phyloP scores from a whole-genome alignment of 345 rosid genomes.

The Euphorbia tirucalli region DNA sequence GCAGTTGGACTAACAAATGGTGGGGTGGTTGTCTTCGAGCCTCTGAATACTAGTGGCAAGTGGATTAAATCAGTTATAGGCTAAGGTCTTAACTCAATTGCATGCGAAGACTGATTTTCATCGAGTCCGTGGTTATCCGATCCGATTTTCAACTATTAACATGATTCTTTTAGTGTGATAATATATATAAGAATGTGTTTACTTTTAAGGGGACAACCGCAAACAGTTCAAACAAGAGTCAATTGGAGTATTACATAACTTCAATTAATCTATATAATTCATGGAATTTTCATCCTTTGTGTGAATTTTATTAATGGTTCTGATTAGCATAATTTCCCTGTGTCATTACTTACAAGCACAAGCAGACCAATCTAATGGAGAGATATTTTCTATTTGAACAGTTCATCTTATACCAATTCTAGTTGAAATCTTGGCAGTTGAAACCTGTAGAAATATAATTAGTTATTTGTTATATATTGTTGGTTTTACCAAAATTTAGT shows the following conservation, averaged over 20 bases:
- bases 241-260: neutral
- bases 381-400: too few species aligned
- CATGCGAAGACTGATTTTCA: slow-evolving; percentile 9
- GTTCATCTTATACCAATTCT: too few species aligned
- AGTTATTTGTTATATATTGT: too few species aligned
- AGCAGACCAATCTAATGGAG: too few species aligned
- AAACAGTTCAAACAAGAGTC: neutral
- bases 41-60: slow-evolving; percentile 21
- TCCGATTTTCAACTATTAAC: neutral
- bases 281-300: neutral
- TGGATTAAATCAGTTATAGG: slow-evolving; percentile 17
- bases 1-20: slow-evolving; percentile 42
- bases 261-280: neutral
- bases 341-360: too few species aligned
- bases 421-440: too few species aligned
- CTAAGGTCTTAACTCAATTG: too few species aligned
- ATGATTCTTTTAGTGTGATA: neutral
- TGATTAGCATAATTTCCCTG: too few species aligned
- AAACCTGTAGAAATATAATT: too few species aligned
- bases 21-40: slow-evolving; percentile 36
- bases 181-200: neutral
- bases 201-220: neutral
- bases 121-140: neutral
- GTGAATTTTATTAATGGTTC: neutral
- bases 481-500: too few species aligned